A percentile compares a stretch with the other conserved stretches of the same genome.
Conservation (phyloP, 768 basidiomycete genomes). For the Leucosporidium creatinivorum region DNA sequence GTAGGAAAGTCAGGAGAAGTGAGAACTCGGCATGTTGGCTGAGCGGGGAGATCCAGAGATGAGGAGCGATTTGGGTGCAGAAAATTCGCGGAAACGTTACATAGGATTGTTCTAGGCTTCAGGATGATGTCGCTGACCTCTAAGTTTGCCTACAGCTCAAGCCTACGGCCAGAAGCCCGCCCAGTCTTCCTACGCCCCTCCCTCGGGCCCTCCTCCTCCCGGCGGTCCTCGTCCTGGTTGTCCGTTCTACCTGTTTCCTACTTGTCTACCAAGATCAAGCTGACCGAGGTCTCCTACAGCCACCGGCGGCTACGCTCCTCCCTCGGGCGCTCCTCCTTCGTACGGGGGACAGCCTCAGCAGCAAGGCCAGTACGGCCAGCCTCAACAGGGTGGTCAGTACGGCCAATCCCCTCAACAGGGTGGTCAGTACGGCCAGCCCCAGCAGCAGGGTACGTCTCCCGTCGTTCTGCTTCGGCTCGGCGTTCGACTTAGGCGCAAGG, state of each 20-base stretch:
- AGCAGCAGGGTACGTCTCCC: not conserved
- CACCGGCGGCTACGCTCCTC: not conserved
- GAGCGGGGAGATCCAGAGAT: not conserved
- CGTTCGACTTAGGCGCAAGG: too few relatives aligned
- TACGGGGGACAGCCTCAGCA: slow-evolving; percentile 1
- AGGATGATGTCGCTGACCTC: not conserved
- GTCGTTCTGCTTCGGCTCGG: too few relatives aligned
- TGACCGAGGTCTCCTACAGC: not conserved
- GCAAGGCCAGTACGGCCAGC: slow-evolving; percentile 7
- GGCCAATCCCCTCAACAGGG: slow-evolving; percentile 7
- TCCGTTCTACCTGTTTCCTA: not conserved
- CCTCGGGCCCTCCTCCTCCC: slow-evolving; percentile 1
- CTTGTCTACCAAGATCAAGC: not conserved
- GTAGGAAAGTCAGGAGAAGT: too few relatives aligned
- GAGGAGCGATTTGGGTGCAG: not conserved
- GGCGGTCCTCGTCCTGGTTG: not conserved
- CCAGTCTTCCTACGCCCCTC: not conserved
- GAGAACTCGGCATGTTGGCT: not conserved
- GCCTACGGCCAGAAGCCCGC: not conserved
- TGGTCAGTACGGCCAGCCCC: too few relatives aligned
- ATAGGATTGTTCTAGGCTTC: too few relatives aligned
- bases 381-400: slow-evolving; percentile 6
- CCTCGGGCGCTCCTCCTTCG: slow-evolving; percentile 5
- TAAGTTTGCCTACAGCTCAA: not conserved
- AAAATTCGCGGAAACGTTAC: not conserved